Conservation (phyloP, 352 stramenopile species). For the Globisporangium cylindrosporum region DNA sequence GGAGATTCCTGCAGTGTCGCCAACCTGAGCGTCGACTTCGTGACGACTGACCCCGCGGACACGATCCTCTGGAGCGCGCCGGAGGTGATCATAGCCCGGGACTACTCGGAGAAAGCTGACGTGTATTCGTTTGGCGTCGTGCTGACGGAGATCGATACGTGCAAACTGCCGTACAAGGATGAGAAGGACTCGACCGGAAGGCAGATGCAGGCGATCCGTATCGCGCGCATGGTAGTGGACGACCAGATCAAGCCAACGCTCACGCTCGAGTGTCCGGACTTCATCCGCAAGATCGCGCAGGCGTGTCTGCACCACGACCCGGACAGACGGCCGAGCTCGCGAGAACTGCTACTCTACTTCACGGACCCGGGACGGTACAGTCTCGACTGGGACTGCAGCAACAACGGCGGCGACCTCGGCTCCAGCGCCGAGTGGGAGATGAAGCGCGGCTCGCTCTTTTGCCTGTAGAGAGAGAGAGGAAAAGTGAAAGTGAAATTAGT, state of each 20-base stretch:
- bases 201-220: constrained; percentile 14
- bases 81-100: constrained; percentile 36
- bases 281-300: constrained; percentile 10
- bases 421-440: constrained; percentile 11
- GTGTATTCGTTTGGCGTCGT: constrained; percentile 61
- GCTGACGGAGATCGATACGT: constrained; percentile 51
- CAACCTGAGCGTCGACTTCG: constrained; percentile 17
- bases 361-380: constrained; percentile 10
- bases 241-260: constrained; percentile 11
- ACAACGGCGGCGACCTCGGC: constrained; percentile 3
- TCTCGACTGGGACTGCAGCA: constrained; percentile 2
- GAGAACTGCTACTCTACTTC: constrained; percentile 11
- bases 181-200: constrained; percentile 12
- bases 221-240: constrained; percentile 14
- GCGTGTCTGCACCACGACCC: constrained; percentile 16
- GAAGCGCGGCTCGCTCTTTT: constrained; percentile 12
- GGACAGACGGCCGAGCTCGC: constrained; percentile 2
- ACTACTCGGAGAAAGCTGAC: constrained; percentile 42
- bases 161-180: constrained; percentile 30
- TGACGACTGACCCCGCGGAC: constrained; percentile 22
- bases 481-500: background rate
- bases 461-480: background rate
- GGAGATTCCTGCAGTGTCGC: constrained; percentile 29
- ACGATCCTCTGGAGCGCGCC: constrained; percentile 47
- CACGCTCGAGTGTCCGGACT: constrained; percentile 1